A percentile compares a stretch with the other conserved stretches of the same genome.
Conservation (phyloP, 192 early-diverging fungal species). For the Coemansia sp. region DNA sequence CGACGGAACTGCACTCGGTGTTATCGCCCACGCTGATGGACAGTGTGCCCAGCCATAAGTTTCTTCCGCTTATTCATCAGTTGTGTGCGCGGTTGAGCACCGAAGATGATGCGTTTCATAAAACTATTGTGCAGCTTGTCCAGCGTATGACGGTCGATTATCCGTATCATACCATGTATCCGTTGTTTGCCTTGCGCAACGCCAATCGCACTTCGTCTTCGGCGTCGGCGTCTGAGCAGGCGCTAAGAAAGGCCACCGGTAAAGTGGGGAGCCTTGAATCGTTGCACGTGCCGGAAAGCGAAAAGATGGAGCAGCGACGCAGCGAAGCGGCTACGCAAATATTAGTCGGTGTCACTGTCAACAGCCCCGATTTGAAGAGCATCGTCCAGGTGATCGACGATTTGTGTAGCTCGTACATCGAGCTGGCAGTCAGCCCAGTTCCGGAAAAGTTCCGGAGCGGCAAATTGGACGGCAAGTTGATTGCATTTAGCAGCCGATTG, state of each 20-base stretch:
- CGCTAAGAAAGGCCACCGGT: not conserved
- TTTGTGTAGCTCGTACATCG: constrained; percentile 44
- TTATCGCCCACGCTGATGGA: constrained; percentile 25
- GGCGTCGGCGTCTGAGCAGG: not conserved
- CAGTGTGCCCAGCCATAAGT: constrained; percentile 46
- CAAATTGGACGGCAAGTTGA: constrained; percentile 28
- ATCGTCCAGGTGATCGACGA: constrained; percentile 43
- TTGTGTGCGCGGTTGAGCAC: constrained; percentile 52
- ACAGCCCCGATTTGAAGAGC: constrained; percentile 19
- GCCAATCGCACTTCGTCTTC: constrained; percentile 34
- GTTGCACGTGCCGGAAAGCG: constrained; percentile 28
- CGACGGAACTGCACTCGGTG: constrained; percentile 23
- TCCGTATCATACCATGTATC: constrained; percentile 46
- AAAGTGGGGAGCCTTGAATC: constrained; percentile 11
- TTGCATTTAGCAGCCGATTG: constrained; percentile 27
- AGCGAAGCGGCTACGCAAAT: constrained; percentile 39
- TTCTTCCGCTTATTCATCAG: constrained; percentile 50
- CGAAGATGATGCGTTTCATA: constrained; percentile 30
- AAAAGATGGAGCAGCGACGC: constrained; percentile 48
- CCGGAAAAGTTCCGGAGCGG: constrained; percentile 42
- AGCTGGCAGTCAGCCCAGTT: constrained; percentile 36
- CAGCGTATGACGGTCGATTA: constrained; percentile 45
- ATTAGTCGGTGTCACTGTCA: constrained; percentile 17
- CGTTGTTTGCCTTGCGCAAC: constrained; percentile 52
- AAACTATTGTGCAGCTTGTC: constrained; percentile 23